Evolutionary conservation across 2,329 filamentous ascomycete species (phyloP).

Genomic region (Alternaria viburni): DNA sequence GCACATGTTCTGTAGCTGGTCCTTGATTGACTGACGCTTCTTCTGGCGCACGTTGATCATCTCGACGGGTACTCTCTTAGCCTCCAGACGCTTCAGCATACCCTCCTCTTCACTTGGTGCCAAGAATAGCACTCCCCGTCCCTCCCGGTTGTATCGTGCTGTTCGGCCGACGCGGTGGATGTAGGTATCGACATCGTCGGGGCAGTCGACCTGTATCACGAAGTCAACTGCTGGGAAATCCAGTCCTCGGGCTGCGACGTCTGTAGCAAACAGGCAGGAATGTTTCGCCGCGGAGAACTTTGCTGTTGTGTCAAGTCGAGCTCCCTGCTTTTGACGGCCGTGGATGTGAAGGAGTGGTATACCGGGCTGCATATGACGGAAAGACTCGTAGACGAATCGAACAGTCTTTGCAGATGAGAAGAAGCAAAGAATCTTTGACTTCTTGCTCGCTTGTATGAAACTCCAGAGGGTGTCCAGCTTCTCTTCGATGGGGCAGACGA

Average conservation of each 20-base stretch:
- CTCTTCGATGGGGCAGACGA: slow-evolving; percentile 81
- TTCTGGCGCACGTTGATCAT: slow-evolving; percentile 85
- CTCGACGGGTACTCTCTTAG: slow-evolving; percentile 88
- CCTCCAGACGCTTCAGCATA: slow-evolving; percentile 84
- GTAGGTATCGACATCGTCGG: slow-evolving; percentile 96
- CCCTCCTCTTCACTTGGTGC: slow-evolving; percentile 90
- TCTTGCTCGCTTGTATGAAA: slow-evolving; percentile 89
- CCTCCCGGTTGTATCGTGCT: slow-evolving; percentile 88
- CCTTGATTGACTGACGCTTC: slow-evolving; percentile 85
- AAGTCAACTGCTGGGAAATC: slow-evolving; percentile 98
- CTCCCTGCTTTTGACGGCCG: slow-evolving; percentile 90
- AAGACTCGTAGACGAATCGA: slow-evolving; percentile 91
- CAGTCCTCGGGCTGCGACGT: slow-evolving; percentile 90
- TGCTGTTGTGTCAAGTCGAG: slow-evolving; percentile 83
- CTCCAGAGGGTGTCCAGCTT: slow-evolving; percentile 93
- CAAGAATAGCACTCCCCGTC: slow-evolving; percentile 86
- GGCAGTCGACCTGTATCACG: slow-evolving; percentile 98
- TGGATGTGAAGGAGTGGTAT: slow-evolving; percentile 92
- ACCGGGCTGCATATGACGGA: slow-evolving; percentile 91
- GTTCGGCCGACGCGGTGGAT: slow-evolving; percentile 96
- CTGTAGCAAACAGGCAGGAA: slow-evolving; percentile 91
- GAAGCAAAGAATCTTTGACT: slow-evolving; percentile 95
- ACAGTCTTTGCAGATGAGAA: slow-evolving; percentile 96
- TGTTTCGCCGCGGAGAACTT: slow-evolving; percentile 82
- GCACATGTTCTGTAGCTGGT: slow-evolving; percentile 90